Evolutionary conservation across 1,139 yeast species (phyloP).

Genomic region (Debaryomyces coudertii): DNA sequence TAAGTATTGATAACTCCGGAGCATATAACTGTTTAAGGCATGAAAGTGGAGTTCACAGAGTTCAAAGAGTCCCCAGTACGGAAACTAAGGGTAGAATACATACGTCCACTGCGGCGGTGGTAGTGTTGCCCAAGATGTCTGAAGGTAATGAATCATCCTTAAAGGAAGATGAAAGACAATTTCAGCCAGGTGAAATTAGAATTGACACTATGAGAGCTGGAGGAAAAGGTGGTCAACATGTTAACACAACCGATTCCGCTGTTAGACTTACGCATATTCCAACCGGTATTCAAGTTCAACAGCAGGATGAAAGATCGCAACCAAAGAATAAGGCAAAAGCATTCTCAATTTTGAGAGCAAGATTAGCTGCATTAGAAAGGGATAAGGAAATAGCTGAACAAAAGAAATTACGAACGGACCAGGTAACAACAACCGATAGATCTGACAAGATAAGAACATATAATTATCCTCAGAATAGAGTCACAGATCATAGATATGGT

Average conservation of each 20-base stretch:
- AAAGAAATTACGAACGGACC: conserved; percentile 70
- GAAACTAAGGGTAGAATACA: conserved; percentile 94
- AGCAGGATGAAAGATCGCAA: conserved; percentile 96
- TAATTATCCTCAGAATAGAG: conserved; percentile 87
- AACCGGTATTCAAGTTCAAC: conserved; percentile 83
- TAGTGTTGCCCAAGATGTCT: conserved; percentile 82
- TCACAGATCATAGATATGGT: conserved; percentile 93
- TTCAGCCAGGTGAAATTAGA: conserved; percentile 85
- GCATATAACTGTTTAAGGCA: conserved; percentile 72
- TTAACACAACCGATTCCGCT: conserved; percentile 96
- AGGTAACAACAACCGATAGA: conserved; percentile 86
- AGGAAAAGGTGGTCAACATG: conserved; percentile 99
- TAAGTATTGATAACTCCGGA: conserved; percentile 75
- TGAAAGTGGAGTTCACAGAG: conserved; percentile 97
- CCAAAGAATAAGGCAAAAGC: conserved; percentile 97
- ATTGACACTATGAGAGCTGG: conserved; percentile 96
- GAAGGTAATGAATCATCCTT: conserved; percentile 61
- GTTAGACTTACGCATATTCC: conserved; percentile 92
- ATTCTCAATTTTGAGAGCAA: conserved; percentile 74
- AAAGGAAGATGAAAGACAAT: conserved; percentile 66
- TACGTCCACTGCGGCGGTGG: conserved; percentile 95
- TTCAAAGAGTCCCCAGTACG: conserved; percentile 90
- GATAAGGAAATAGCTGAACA: conserved; percentile 67
- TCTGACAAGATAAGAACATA: conserved; percentile 94
- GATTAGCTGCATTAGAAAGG: conserved; percentile 81